Conservation (phyloP, 176 grass and related monocot genomes). For the Tillandsia fasciculata region DNA sequence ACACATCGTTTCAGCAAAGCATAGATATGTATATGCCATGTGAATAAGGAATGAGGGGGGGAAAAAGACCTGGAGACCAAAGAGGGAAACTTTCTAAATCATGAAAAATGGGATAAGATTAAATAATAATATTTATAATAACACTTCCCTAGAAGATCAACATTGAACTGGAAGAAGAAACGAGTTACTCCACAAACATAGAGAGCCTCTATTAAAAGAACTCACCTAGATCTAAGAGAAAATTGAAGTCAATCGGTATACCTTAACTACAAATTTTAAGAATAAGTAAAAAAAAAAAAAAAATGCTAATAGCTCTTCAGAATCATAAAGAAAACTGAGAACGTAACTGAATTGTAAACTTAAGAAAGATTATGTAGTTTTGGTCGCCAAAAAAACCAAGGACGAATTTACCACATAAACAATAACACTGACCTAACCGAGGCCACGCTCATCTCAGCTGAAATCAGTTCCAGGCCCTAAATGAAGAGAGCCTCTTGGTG, state of each 20-base stretch:
- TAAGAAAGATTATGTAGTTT: conserved; percentile 15
- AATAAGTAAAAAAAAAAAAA: not conserved
- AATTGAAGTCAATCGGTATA: no score
- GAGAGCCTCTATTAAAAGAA: no score
- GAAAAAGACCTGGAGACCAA: not conserved
- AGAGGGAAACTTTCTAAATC: not conserved
- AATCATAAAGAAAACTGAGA: not conserved
- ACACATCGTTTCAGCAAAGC: no score
- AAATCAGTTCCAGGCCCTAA: conserved; percentile 64
- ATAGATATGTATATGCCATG: no score
- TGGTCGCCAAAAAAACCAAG: conserved; percentile 42
- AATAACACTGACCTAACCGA: conserved; percentile 79
- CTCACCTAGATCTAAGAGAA: no score
- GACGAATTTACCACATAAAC: conserved; percentile 58
- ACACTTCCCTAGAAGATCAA: no score
- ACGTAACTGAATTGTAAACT: conserved; percentile 6
- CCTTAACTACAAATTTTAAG: no score
- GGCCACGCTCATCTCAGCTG: conserved; percentile 57
- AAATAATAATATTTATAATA: no score
- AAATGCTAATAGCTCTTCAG: not conserved
- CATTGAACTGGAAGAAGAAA: no score
- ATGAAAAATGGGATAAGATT: no score
- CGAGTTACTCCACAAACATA: no score
- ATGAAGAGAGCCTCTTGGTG: conserved; percentile 59
- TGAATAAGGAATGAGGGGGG: not conserved